A percentile compares a stretch with the other conserved stretches of the same genome.
These are phyloP conservation scores for Hypoxylon sp. DNA, from an alignment of 2,329 filamentous ascomycete species.

Conservation along the genomic window DNA sequence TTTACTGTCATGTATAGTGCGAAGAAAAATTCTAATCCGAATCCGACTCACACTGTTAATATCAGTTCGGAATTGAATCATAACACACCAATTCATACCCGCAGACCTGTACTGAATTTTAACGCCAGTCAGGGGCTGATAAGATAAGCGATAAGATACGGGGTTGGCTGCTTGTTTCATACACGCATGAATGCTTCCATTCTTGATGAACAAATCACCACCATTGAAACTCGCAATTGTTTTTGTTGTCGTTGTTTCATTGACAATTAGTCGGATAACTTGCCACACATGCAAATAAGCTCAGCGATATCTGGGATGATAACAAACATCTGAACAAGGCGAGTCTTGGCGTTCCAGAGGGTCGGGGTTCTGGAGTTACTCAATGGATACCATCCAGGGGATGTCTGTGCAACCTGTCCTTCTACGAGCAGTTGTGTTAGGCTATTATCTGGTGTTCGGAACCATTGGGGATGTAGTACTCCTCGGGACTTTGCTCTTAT, in stretches of 20 bases:
- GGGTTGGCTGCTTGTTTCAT: slow-evolving; percentile 4
- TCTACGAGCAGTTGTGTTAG: slow-evolving; percentile 36
- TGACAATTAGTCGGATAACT: neutral
- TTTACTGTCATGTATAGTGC: neutral
- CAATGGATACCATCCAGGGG: slow-evolving; percentile 28
- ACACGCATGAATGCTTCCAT: slow-evolving; percentile 18
- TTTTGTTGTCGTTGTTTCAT: neutral
- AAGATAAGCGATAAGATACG: slow-evolving; percentile 34
- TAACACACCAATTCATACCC: neutral
- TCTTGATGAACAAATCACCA: slow-evolving; percentile 5
- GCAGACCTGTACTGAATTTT: neutral
- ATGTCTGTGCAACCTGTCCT: slow-evolving; percentile 31
- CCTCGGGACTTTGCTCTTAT: slow-evolving; percentile 36
- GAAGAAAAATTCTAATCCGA: neutral
- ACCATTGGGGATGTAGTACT: slow-evolving; percentile 40
- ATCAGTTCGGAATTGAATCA: neutral
- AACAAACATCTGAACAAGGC: slow-evolving; percentile 7
- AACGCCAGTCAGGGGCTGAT: slow-evolving; percentile 7
- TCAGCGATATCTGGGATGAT: slow-evolving; percentile 2
- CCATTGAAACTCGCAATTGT: neutral
- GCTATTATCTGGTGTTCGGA: slow-evolving; percentile 43
- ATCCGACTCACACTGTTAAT: neutral
- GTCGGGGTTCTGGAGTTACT: slow-evolving; percentile 4
- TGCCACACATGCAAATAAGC: neutral
- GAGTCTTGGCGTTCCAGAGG: slow-evolving; percentile 4